A percentile compares a stretch with the other conserved stretches of the same genome.
Evolutionary conservation across 371 early-diverging fungal genomes (phyloP).

Genomic region (Rhizopus sp.): DNA sequence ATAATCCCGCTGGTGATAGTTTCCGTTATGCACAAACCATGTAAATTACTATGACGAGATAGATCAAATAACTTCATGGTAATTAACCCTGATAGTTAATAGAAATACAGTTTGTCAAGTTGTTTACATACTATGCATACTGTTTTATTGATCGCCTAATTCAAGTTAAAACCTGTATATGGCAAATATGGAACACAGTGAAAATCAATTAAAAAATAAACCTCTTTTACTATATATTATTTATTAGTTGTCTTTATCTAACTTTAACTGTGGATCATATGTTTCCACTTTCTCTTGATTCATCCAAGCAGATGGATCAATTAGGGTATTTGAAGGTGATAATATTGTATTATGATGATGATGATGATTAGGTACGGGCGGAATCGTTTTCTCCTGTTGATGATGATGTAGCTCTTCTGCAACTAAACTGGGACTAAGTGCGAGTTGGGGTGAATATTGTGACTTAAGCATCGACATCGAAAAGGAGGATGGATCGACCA

Average conservation of each 20-base stretch:
- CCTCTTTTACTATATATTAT: too few species aligned
- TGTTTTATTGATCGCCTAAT: too few species aligned
- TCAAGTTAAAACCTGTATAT: too few species aligned
- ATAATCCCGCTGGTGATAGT: too few species aligned
- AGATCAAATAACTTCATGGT: too few species aligned
- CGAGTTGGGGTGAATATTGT: constrained; percentile 32
- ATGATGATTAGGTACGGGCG: neutral
- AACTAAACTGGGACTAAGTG: constrained; percentile 29
- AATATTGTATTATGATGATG: neutral
- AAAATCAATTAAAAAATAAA: too few species aligned
- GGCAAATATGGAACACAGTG: too few species aligned
- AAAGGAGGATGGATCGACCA: constrained; percentile 7
- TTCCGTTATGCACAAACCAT: too few species aligned
- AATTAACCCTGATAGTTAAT: too few species aligned
- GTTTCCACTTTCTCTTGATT: neutral
- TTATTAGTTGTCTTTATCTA: neutral
- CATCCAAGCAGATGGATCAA: neutral
- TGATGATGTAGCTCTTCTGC: constrained; percentile 10
- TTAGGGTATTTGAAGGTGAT: constrained; percentile 15
- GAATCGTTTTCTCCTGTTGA: neutral
- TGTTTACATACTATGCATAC: too few species aligned
- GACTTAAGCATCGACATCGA: constrained; percentile 14
- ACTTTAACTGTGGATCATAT: neutral
- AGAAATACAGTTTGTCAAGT: too few species aligned
- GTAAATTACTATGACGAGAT: too few species aligned